Evolutionary conservation across 192 early-diverging fungal genomes (phyloP).

Genomic region (Rhizoclosmatium sp.): DNA sequence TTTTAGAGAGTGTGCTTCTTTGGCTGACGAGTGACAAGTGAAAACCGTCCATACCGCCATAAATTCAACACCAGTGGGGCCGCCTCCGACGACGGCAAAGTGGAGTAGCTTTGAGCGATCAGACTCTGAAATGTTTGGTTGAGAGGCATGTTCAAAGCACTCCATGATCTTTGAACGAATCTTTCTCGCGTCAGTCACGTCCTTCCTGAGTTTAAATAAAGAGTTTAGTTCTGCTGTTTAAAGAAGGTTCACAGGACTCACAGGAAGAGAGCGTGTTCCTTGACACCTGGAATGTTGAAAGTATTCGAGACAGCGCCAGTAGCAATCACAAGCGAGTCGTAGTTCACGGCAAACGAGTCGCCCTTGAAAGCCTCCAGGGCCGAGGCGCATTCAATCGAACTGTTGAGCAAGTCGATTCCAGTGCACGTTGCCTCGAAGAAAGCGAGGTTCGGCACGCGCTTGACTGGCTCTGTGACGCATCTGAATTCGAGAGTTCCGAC

Average conservation of each 20-base stretch:
- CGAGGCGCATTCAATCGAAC: constrained; percentile 29
- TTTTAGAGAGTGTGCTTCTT: neutral
- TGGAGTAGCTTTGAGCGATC: constrained; percentile 61
- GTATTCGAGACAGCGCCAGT: constrained; percentile 85
- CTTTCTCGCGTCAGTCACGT: constrained; percentile 81
- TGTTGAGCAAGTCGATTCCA: constrained; percentile 55
- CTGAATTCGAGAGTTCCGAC: constrained; percentile 89
- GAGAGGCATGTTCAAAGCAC: constrained; percentile 71
- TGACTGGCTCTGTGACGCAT: constrained; percentile 73
- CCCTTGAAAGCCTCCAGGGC: constrained; percentile 15
- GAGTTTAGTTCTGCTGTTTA: neutral
- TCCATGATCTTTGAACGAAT: constrained; percentile 83
- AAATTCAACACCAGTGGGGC: constrained; percentile 82
- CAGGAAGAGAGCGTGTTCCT: constrained; percentile 83
- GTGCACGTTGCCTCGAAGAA: constrained; percentile 74
- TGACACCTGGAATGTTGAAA: constrained; percentile 84
- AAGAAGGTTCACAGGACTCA: neutral
- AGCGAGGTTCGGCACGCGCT: constrained; percentile 38
- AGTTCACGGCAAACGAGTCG: constrained; percentile 60
- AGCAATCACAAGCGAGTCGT: constrained; percentile 84
- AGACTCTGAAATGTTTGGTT: constrained; percentile 63
- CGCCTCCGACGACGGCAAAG: constrained; percentile 88
- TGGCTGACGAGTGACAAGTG: neutral
- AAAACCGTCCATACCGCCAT: constrained; percentile 38
- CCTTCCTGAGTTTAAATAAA: constrained; percentile 56